A percentile compares a stretch with the other conserved stretches of the same genome.
These are phyloP conservation scores for Cenchrus americanus DNA, from an alignment of 176 grass and related monocot species.

Conservation along the genomic window DNA sequence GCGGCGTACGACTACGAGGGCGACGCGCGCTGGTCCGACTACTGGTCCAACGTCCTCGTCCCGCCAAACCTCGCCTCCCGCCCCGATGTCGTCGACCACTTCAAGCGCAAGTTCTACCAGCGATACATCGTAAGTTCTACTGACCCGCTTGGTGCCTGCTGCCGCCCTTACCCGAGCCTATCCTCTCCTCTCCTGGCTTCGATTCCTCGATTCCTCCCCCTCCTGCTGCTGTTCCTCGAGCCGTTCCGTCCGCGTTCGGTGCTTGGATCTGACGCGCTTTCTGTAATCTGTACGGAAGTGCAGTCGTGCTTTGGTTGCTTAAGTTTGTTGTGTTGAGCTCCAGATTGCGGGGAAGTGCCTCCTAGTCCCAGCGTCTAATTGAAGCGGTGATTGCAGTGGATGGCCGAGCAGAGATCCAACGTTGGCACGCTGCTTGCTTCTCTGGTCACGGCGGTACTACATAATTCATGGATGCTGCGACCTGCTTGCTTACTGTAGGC, in stretches of 20 bases:
- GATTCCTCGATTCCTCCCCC: neutral
- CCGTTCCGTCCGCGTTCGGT: neutral
- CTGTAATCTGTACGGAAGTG: neutral
- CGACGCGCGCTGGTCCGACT: slow-evolving; percentile 80
- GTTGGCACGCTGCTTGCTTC: neutral
- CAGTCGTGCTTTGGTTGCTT: neutral
- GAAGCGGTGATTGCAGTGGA: neutral
- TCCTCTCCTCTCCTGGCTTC: neutral
- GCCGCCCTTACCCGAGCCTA: neutral
- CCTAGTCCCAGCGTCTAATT: neutral
- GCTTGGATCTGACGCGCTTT: slow-evolving; percentile 31
- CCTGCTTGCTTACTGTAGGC: neutral
- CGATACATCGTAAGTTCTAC: slow-evolving; percentile 32
- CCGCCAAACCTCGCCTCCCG: slow-evolving; percentile 72
- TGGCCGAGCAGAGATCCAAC: neutral
- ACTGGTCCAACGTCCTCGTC: slow-evolving; percentile 81
- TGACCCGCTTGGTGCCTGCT: neutral
- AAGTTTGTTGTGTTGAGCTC: neutral
- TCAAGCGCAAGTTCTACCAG: slow-evolving; percentile 95
- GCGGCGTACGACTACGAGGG: slow-evolving; percentile 86
- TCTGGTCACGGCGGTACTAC: neutral
- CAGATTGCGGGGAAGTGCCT: neutral
- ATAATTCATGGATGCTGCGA: neutral
- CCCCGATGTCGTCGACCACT: slow-evolving; percentile 78
- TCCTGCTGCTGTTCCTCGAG: neutral